These are phyloP conservation scores for Phytophthora uliginosa DNA, from an alignment of 352 stramenopile species.

Conservation along the genomic window DNA sequence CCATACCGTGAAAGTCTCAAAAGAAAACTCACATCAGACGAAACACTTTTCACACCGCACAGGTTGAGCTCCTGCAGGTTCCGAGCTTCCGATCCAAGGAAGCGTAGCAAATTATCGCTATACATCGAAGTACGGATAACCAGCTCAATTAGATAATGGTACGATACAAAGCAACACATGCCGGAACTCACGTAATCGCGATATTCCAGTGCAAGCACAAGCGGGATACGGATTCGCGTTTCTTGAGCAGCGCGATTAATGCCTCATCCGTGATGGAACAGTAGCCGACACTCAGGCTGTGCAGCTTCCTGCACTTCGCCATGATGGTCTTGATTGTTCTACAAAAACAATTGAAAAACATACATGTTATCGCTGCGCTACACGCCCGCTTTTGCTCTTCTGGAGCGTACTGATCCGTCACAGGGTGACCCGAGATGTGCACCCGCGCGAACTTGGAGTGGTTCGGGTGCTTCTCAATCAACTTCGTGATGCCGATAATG, in stretches of 20 bases:
- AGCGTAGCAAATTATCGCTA: conserved; percentile 87
- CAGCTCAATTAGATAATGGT: conserved; percentile 1
- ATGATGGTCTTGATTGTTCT: conserved; percentile 91
- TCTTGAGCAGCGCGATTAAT: conserved; percentile 87
- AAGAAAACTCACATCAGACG: conserved; percentile 65
- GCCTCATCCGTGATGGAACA: conserved; percentile 88
- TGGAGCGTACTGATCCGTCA: conserved; percentile 81
- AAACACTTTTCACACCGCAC: conserved; percentile 89
- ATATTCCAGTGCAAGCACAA: conserved; percentile 91
- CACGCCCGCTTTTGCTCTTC: background rate
- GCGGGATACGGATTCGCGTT: conserved; percentile 81
- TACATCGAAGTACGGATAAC: background rate
- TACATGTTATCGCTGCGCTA: background rate
- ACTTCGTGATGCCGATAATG: conserved; percentile 84
- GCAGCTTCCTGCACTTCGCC: conserved; percentile 91
- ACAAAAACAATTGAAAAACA: background rate
- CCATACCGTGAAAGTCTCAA: background rate
- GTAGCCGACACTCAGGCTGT: conserved; percentile 89
- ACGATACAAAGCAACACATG: background rate
- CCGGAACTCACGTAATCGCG: conserved; percentile 84
- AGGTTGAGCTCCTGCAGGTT: conserved; percentile 91
- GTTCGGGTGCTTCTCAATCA: conserved; percentile 92
- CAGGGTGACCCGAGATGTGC: conserved; percentile 85
- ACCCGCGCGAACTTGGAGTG: conserved; percentile 91
- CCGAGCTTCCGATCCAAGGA: conserved; percentile 70